These are phyloP conservation scores for Neopestalotiopsis rosae DNA, from an alignment of 2,329 filamentous ascomycete species.

Conservation along the genomic window DNA sequence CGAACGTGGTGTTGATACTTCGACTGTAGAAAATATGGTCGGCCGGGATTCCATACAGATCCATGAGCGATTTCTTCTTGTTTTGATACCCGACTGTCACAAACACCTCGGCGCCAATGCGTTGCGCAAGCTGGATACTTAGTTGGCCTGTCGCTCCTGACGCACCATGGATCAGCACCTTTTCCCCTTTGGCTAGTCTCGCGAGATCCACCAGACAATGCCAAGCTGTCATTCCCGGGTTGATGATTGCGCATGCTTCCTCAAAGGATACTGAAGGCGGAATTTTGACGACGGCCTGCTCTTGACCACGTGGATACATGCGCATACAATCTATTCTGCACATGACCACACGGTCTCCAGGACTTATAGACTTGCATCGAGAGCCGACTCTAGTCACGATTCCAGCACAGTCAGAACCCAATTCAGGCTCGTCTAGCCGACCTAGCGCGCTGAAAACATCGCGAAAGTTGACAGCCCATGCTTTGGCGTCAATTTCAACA, in stretches of 20 bases:
- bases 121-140: slow-evolving; percentile 14
- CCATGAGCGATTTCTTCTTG: slow-evolving; percentile 10
- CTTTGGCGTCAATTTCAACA: slow-evolving; percentile 9
- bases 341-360: slow-evolving; percentile 24
- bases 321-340: slow-evolving; percentile 26
- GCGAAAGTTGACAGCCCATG: slow-evolving; percentile 9
- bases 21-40: slow-evolving; percentile 17
- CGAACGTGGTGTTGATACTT: slow-evolving; percentile 23
- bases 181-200: slow-evolving; percentile 7
- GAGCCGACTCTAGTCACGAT: slow-evolving; percentile 19
- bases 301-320: slow-evolving; percentile 24
- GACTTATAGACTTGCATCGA: slow-evolving; percentile 31
- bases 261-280: background rate
- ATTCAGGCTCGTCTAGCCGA: background rate
- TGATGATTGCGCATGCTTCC: background rate
- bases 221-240: slow-evolving; percentile 26
- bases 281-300: background rate
- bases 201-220: slow-evolving; percentile 25
- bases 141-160: slow-evolving; percentile 18
- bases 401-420: slow-evolving; percentile 11
- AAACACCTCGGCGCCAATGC: slow-evolving; percentile 16
- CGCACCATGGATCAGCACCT: slow-evolving; percentile 17
- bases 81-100: slow-evolving; percentile 12
- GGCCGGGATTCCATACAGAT: slow-evolving; percentile 11
- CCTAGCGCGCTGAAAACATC: slow-evolving; percentile 13